These are phyloP conservation scores for Pythium guiyangense DNA, from an alignment of 352 stramenopile species.

Conservation along the genomic window DNA sequence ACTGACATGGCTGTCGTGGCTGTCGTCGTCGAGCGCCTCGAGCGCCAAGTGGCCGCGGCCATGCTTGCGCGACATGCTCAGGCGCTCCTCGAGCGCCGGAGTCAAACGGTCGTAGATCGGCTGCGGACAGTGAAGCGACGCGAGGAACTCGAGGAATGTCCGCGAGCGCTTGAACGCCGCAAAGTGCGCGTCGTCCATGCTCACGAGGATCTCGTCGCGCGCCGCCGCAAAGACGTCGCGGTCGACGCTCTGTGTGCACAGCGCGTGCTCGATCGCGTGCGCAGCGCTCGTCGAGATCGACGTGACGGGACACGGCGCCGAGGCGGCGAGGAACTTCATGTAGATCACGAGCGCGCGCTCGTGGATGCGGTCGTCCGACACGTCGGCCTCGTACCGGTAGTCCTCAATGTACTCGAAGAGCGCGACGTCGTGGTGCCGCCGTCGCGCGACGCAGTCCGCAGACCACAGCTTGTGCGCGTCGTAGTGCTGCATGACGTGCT, in stretches of 20 bases:
- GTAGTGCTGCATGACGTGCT: slow-evolving; percentile 73
- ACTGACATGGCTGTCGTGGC: not conserved
- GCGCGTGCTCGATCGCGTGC: slow-evolving; percentile 34
- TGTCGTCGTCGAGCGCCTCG: slow-evolving; percentile 16
- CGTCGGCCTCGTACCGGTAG: slow-evolving; percentile 52
- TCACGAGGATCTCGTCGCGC: slow-evolving; percentile 40
- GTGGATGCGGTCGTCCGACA: slow-evolving; percentile 43
- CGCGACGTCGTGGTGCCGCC: slow-evolving; percentile 39
- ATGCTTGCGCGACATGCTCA: slow-evolving; percentile 33
- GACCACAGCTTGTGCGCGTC: slow-evolving; percentile 53
- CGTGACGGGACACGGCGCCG: slow-evolving; percentile 25
- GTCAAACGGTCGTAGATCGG: slow-evolving; percentile 38
- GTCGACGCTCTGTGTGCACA: slow-evolving; percentile 34
- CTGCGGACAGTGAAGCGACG: slow-evolving; percentile 35
- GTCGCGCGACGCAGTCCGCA: slow-evolving; percentile 42
- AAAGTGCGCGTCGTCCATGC: slow-evolving; percentile 51
- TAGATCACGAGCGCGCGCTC: slow-evolving; percentile 58
- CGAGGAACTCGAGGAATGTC: slow-evolving; percentile 46
- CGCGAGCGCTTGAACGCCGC: slow-evolving; percentile 35
- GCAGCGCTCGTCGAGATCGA: slow-evolving; percentile 23
- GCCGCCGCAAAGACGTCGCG: slow-evolving; percentile 34
- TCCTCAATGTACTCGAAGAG: slow-evolving; percentile 69
- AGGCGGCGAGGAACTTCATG: slow-evolving; percentile 42
- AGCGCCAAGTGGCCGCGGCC: slow-evolving; percentile 11
- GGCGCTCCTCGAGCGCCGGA: slow-evolving; percentile 20